phyloP scores from a whole-genome alignment of 176 grass and related monocot genomes.

The Juncus inflexus region DNA sequence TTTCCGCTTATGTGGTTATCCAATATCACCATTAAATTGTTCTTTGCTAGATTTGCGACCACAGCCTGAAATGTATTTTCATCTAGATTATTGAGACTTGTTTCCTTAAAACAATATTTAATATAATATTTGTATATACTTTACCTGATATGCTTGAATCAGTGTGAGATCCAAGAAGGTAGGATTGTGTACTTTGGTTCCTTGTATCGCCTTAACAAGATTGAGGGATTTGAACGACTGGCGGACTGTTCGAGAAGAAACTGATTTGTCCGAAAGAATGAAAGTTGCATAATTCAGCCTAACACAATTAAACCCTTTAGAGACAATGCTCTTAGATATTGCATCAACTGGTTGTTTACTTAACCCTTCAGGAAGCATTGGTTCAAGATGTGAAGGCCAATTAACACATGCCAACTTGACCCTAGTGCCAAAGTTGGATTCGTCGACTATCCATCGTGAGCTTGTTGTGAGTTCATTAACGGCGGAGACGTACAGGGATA shows the following conservation, averaged over 20 bases:
- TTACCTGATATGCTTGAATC: constrained; percentile 60
- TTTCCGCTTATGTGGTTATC: constrained; percentile 79
- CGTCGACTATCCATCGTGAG: constrained; percentile 73
- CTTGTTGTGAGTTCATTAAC: constrained; percentile 46
- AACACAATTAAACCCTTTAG: constrained; percentile 91
- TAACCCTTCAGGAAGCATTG: constrained; percentile 72
- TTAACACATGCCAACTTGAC: constrained; percentile 96
- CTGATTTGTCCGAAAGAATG: constrained; percentile 54
- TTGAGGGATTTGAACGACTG: constrained; percentile 57
- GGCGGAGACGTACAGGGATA: constrained; percentile 4
- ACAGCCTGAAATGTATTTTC: constrained; percentile 36
- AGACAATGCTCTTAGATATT: constrained; percentile 45
- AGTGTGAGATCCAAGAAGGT: constrained; percentile 55
- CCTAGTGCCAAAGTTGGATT: constrained; percentile 31
- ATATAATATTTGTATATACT: constrained; percentile 14
- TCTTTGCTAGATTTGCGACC: constrained; percentile 56
- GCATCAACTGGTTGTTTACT: constrained; percentile 46
- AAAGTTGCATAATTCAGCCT: constrained; percentile 75
- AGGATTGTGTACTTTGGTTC: constrained; percentile 53
- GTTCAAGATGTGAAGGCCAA: constrained; percentile 84
- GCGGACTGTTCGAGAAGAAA: constrained; percentile 50
- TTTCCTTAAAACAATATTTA: too few relatives aligned
- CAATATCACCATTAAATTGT: constrained; percentile 75
- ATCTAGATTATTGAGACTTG: too few relatives aligned
- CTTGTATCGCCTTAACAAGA: constrained; percentile 46